Evolutionary conservation across 768 basidiomycete species (phyloP), one percentile per base, ranked within the genome.

Genomic region (Mycena olivaceomarginata): DNA sequence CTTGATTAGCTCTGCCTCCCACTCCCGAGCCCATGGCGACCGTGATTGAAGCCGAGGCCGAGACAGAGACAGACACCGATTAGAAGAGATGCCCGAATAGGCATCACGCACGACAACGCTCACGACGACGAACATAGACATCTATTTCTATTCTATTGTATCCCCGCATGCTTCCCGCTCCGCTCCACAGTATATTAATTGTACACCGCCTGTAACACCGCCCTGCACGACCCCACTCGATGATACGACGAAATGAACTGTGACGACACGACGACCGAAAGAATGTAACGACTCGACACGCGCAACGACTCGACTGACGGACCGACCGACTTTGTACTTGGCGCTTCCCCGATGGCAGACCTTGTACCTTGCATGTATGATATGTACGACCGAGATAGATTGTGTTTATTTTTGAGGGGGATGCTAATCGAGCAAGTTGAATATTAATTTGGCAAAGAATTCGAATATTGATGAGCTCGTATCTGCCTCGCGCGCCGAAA

Each of bases 141-240:
- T 67, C 18, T 59, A 31, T 59, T 37, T 37, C 6, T 59, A 48
- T 67, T 53, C 31, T 31, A 31, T 4, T 31, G 31, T 31, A 22
- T 56, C n/a, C 25, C 51, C 37, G 15, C 37, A 62, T 53, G 67
- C 67, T 56, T 56, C 46, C 67, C 31, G 31, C 66, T 48, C 20
- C 48, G 46, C 43, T 45, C 15, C 43, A 15, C 37, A 67, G 53
- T 46, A 56, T 67, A 40, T 40, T 67, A 18, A 16, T 16, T 62
- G 20, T 62, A 31, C 31, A 31, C 31, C 31, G 31, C 31, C 31
- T 31, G 31, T 40, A 31, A 15, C 43, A 8, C 16, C 48, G 7
- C 48, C 48, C 16, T 7, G 12, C 18, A 5, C 60, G 18, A 31
- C 31, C 31, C 22, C 3, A 59, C 39, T 39, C 15, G 15, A 62